Base-by-base conservation (phyloP, 2,329 filamentous ascomycete species). In the Arthrobotrys iridis region DNA sequence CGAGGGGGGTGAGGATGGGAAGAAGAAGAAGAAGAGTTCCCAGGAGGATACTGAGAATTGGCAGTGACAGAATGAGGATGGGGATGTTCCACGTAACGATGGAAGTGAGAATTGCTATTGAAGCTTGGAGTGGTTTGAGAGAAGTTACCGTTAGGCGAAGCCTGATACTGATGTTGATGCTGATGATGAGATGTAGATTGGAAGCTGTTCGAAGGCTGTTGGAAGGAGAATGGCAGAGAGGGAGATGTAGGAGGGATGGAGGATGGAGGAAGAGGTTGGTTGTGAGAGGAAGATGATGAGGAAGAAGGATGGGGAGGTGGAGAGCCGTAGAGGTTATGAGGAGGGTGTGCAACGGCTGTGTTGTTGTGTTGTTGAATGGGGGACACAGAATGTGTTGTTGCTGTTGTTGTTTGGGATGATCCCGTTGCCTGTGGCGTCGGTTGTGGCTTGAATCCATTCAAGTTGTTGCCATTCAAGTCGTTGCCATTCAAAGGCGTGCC, bases 321-420 rank as follows among this genome's bases (percentile, higher is more conserved):
- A 24, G n/a, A 7, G 41, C n/a, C n/a, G n/a, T 45, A 30, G 13
- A 18, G 13, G 26, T 10, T 3, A 18, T 10, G 22, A 10, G 41
- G 43, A 48, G 43, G 28, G 28, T 11, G n/a, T n/a, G n/a, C n/a
- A n/a, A 48, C 22, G 11, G 45, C 18, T 70, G 45, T 26, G 55
- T 43, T 37, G 58, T 30, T 48, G 52, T 60, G 65, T 37, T 55
- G 57, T 10, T 62, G 50, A 30, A 50, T 57, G 24, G 66, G 30
- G 22, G 30, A 40, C 33, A 50, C 43, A 35, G 43, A 15, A 45
- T 70, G 65, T 70, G 65, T 60, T 70, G 55, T 13, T n/a, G 20
- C n/a, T 60, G 65, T 41, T 46, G 65, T 70, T 30, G 37, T 50
- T 37, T 41, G 50, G 1, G 20, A 10, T 18, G 40, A 28, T 13